Percentiles rank a stretch among this genome's conserved stretches.
phyloP scores from a whole-genome alignment of 768 basidiomycete genomes.

The Kwoniella newhampshirensis region DNA sequence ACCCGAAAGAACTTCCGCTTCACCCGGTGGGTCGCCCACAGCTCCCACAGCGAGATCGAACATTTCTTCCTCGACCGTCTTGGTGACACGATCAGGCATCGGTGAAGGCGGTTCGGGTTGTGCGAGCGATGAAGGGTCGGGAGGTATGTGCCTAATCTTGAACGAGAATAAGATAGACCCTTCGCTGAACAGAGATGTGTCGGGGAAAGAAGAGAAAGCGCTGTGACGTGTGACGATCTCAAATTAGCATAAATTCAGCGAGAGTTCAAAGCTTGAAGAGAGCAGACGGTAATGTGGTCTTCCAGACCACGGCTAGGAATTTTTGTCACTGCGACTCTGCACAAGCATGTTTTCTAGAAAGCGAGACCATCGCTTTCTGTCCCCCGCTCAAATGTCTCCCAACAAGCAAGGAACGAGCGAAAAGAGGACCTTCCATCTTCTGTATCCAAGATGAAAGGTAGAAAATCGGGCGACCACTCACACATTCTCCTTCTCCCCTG shows the following conservation, averaged over 20 bases:
- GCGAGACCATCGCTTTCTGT: no score
- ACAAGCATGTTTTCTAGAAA: no score
- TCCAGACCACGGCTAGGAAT: no score
- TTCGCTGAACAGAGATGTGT: conserved; percentile 79
- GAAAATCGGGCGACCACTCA: conserved; percentile 59
- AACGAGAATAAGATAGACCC: conserved; percentile 83
- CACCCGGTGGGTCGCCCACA: conserved; percentile 16
- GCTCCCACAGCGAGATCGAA: conserved; percentile 2
- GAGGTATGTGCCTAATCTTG: conserved; percentile 63
- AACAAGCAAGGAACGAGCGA: no score
- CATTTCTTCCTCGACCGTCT: conserved; percentile 27
- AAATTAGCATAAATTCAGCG: no score
- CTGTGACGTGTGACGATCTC: conserved; percentile 55
- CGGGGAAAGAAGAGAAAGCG: conserved; percentile 89
- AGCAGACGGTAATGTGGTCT: no score
- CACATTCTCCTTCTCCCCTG: conserved; percentile 79
- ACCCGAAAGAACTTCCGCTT: conserved; percentile 15
- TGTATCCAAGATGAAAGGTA: neutral
- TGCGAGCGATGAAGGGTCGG: conserved; percentile 33
- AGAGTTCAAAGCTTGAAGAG: neutral
- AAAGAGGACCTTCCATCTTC: no score
- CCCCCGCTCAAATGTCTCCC: no score
- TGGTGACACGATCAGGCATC: conserved; percentile 32
- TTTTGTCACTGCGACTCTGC: no score
- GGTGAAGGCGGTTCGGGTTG: conserved; percentile 48